phyloP scores from a whole-genome alignment of 352 stramenopile genomes.

The Globisporangium emineosum region DNA sequence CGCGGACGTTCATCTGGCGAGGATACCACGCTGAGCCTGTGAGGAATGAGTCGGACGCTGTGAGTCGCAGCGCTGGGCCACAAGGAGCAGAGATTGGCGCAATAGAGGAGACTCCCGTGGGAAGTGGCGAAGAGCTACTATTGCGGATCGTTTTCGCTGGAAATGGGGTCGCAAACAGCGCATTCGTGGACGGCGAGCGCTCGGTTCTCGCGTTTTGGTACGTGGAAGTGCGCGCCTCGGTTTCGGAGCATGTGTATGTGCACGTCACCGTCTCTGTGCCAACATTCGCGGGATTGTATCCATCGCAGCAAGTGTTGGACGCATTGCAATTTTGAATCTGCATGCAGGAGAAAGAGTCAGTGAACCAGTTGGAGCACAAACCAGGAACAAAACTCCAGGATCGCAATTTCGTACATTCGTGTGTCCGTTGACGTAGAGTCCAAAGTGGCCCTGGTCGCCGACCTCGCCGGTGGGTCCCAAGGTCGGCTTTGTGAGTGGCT shows the following conservation, averaged over 20 bases:
- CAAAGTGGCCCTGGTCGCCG: slow-evolving; percentile 89
- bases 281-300: slow-evolving; percentile 22
- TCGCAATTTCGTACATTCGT: slow-evolving; percentile 44
- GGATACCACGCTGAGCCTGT: slow-evolving; percentile 90
- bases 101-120: slow-evolving; percentile 13
- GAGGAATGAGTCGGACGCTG: slow-evolving; percentile 61
- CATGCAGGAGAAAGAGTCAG: neutral
- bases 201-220: slow-evolving; percentile 37
- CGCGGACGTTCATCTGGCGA: slow-evolving; percentile 80
- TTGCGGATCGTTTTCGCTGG: slow-evolving; percentile 44
- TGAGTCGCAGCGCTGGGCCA: slow-evolving; percentile 77
- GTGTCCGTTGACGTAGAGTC: slow-evolving; percentile 86
- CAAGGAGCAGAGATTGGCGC: slow-evolving; percentile 47
- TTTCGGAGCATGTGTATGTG: slow-evolving; percentile 41
- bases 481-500: slow-evolving; percentile 41
- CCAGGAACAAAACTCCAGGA: neutral
- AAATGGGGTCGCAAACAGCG: slow-evolving; percentile 29
- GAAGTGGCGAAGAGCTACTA: slow-evolving; percentile 14
- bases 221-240: slow-evolving; percentile 29
- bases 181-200: slow-evolving; percentile 45
- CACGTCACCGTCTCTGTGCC: slow-evolving; percentile 23
- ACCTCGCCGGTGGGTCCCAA: slow-evolving; percentile 80
- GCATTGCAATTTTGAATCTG: slow-evolving; percentile 91
- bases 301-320: slow-evolving; percentile 83
- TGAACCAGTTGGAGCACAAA: neutral